Percentiles rank a stretch among this genome's conserved stretches.
phyloP scores from a whole-genome alignment of 139 green algal genomes.

The Ettlia oleoabundans region DNA sequence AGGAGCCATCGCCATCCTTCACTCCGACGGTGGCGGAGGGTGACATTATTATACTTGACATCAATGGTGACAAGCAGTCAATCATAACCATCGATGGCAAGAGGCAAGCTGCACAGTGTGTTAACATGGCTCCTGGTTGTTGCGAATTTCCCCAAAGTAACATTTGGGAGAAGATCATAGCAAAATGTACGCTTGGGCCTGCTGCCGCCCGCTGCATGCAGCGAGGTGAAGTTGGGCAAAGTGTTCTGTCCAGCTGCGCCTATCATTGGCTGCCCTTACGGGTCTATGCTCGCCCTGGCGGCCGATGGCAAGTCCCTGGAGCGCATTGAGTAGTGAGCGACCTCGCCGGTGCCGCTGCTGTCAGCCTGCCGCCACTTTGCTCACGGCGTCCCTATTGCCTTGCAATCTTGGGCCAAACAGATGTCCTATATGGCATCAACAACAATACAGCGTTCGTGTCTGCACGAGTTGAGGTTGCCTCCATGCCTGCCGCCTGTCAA shows the following conservation, averaged over 20 bases:
- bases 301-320: conserved; percentile 40
- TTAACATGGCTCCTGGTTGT: no score
- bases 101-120: background rate
- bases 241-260: conserved; percentile 28
- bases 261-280: conserved; percentile 67
- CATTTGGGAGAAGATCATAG: no score
- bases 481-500: no score
- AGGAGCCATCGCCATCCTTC: background rate
- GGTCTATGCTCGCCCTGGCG: conserved; percentile 59
- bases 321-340: conserved; percentile 11
- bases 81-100: background rate
- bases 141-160: no score
- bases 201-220: conserved; percentile 24
- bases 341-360: no score
- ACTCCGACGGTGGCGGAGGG: background rate
- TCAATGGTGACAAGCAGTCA: background rate
- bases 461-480: no score
- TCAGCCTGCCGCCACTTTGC: background rate
- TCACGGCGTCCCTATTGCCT: no score
- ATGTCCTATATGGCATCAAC: no score
- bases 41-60: background rate
- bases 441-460: no score
- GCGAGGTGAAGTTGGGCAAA: conserved; percentile 63
- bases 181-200: background rate
- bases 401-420: no score